Percentiles rank a stretch among this genome's conserved stretches.
phyloP scores from a whole-genome alignment of 2,329 filamentous ascomycete genomes.

The Monosporascus cannonballus region DNA sequence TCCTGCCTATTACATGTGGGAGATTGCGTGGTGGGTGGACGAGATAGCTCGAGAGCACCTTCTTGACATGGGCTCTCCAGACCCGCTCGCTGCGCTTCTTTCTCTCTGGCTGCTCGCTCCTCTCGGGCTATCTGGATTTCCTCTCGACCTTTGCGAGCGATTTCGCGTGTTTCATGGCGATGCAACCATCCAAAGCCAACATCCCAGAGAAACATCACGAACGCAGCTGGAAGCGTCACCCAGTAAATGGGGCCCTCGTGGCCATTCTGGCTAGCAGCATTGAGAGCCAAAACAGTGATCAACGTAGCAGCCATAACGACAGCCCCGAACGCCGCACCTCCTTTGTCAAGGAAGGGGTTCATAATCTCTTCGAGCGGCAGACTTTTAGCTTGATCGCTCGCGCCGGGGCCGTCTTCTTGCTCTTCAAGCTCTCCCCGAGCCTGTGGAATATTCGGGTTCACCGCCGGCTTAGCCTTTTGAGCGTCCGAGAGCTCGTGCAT shows the following conservation, averaged over 20 bases:
- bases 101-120: conserved; percentile 29
- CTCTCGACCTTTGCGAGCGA: conserved; percentile 49
- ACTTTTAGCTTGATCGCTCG: conserved; percentile 45
- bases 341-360: conserved; percentile 67
- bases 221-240: conserved; percentile 62
- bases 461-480: conserved; percentile 46
- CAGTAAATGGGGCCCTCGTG: conserved; percentile 56
- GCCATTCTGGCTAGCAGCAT: conserved; percentile 48
- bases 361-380: conserved; percentile 66
- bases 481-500: conserved; percentile 62
- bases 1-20: not conserved
- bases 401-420: conserved; percentile 37
- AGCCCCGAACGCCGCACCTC: conserved; percentile 57
- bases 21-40: not conserved
- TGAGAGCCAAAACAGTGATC: conserved; percentile 58
- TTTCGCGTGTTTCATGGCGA: conserved; percentile 55
- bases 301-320: conserved; percentile 62
- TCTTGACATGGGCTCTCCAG: conserved; percentile 6
- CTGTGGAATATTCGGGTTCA: conserved; percentile 68
- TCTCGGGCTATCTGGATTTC: conserved; percentile 39
- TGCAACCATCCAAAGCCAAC: conserved; percentile 56
- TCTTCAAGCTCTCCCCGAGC: conserved; percentile 50
- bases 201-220: conserved; percentile 65
- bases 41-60: not conserved
- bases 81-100: conserved; percentile 13